phyloP scores from a whole-genome alignment of 108 stramenopile species.

The Cyclotella choctawhatcheeana region DNA sequence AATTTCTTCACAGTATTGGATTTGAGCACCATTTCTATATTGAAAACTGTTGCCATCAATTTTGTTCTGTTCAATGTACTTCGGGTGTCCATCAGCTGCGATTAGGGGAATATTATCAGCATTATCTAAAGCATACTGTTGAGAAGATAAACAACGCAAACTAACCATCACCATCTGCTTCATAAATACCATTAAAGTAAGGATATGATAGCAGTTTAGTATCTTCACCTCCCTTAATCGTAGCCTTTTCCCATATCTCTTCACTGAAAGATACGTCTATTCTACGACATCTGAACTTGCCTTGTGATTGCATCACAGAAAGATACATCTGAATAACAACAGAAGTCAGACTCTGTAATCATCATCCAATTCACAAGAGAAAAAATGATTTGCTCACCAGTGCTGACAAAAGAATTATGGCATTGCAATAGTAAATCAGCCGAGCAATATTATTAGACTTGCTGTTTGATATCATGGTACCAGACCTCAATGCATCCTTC shows the following conservation, averaged over 20 bases:
- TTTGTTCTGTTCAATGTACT: conserved; percentile 35
- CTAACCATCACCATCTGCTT: conserved; percentile 13
- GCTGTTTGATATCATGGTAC: conserved; percentile 17
- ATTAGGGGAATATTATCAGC: too few species aligned
- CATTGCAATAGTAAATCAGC: conserved; percentile 28
- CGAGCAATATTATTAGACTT: conserved; percentile 12
- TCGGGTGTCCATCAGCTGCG: conserved; percentile 17
- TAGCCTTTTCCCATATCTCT: conserved; percentile 25
- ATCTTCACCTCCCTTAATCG: background rate
- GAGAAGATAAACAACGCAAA: too few species aligned
- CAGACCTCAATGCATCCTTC: background rate
- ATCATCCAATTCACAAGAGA: too few species aligned
- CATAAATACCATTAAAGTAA: conserved; percentile 36
- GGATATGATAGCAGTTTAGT: background rate
- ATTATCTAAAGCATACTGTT: background rate
- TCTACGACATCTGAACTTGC: conserved; percentile 20
- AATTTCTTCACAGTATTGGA: conserved; percentile 28
- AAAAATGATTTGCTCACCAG: too few species aligned
- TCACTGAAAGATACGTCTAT: conserved; percentile 23
- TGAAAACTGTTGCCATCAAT: conserved; percentile 3
- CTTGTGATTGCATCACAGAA: conserved; percentile 16
- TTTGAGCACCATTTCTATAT: conserved; percentile 18
- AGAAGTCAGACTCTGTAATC: too few species aligned
- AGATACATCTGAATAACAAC: too few species aligned
- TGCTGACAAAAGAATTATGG: conserved; percentile 10